A percentile compares a stretch with the other conserved stretches of the same genome.
phyloP scores from a whole-genome alignment of 2,329 filamentous ascomycete genomes.

The Aspergillus thermomutatus region DNA sequence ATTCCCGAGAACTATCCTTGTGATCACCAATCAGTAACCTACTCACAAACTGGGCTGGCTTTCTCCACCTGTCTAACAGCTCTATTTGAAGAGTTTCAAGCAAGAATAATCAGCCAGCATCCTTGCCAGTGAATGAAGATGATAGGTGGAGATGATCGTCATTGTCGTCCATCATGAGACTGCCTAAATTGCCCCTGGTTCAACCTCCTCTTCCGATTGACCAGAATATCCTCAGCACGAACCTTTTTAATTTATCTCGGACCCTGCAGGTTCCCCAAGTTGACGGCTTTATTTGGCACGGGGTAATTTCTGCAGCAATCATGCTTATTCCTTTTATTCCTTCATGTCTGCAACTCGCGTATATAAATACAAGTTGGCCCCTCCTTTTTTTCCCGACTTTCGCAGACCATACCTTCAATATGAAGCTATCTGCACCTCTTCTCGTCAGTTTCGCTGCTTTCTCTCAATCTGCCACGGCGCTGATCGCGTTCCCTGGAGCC shows the following conservation, averaged over 20 bases:
- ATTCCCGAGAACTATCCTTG: too few relatives aligned
- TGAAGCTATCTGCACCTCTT: slow-evolving; percentile 1
- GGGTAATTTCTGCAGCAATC: background rate
- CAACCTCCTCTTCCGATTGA: background rate
- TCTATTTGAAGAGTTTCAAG: background rate
- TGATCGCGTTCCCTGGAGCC: slow-evolving; percentile 48
- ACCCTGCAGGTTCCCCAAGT: background rate
- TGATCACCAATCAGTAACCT: background rate
- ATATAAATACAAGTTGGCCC: background rate
- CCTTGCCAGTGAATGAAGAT: too few relatives aligned
- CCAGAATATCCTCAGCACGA: background rate
- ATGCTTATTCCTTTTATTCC: background rate
- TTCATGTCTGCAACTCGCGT: background rate
- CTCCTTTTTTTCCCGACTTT: background rate
- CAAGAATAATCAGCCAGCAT: background rate
- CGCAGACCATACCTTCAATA: background rate
- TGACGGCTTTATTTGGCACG: background rate
- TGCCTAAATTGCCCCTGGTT: too few relatives aligned
- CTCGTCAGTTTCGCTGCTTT: slow-evolving; percentile 9
- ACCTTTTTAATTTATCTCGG: background rate
- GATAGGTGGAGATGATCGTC: too few relatives aligned
- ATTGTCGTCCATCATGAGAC: too few relatives aligned
- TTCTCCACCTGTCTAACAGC: background rate
- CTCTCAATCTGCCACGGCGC: slow-evolving; percentile 11
- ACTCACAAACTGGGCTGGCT: background rate